phyloP scores from a whole-genome alignment of 805 yeast species.

The Suhomyces canberraensis region DNA sequence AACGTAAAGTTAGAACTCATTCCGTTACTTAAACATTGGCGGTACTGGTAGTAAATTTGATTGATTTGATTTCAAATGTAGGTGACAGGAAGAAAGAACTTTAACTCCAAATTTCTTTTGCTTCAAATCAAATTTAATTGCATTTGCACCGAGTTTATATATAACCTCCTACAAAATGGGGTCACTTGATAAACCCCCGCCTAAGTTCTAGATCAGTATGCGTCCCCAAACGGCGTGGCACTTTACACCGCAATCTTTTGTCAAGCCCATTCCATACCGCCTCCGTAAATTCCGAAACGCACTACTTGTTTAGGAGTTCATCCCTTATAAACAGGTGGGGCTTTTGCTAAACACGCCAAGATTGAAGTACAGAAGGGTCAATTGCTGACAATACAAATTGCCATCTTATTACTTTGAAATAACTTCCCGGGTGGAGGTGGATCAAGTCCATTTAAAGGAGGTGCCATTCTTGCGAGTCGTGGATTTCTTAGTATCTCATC shows the following conservation, averaged over 20 bases:
- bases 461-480: too few species aligned
- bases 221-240: not conserved
- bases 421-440: too few species aligned
- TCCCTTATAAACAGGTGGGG: not conserved
- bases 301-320: not conserved
- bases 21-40: not conserved
- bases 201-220: constrained; percentile 1
- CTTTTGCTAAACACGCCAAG: too few species aligned
- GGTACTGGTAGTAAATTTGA: too few species aligned
- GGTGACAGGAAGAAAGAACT: not conserved
- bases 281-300: not conserved
- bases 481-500: too few species aligned
- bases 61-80: not conserved
- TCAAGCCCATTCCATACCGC: not conserved
- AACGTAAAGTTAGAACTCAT: constrained; percentile 6
- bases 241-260: not conserved
- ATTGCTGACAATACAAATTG: not conserved
- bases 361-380: too few species aligned
- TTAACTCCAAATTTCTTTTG: not conserved
- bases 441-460: too few species aligned
- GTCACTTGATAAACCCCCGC: not conserved
- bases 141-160: not conserved
- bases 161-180: not conserved
- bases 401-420: too few species aligned
- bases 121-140: too few species aligned